These are phyloP conservation scores for Fremontodendron californicum DNA, from an alignment of 345 rosid genomes.

Conservation along the genomic window DNA sequence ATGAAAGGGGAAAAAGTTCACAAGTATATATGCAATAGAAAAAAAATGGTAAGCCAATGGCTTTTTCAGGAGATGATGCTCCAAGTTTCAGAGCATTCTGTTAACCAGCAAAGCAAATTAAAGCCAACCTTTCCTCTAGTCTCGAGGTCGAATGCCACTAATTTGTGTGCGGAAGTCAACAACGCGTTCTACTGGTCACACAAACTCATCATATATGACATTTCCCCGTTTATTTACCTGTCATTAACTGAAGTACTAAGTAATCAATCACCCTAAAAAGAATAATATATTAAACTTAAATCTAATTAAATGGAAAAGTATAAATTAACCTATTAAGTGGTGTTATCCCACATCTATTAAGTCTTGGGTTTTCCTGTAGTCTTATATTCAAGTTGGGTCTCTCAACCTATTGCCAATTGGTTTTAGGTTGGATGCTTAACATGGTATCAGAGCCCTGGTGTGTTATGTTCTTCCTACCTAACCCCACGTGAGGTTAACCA, in stretches of 20 bases:
- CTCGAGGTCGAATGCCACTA: constrained; percentile 86
- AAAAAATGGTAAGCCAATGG: background rate
- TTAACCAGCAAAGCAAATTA: constrained; percentile 5
- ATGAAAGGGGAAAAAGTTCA: background rate
- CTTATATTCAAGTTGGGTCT: too few relatives aligned
- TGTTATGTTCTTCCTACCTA: too few relatives aligned
- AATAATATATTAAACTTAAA: background rate
- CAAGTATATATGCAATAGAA: background rate
- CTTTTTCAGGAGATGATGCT: background rate
- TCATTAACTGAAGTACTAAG: constrained; percentile 25
- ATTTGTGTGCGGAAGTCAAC: constrained; percentile 83
- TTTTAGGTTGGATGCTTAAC: too few relatives aligned
- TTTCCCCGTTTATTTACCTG: constrained; percentile 96
- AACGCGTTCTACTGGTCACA: constrained; percentile 83
- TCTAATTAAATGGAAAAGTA: background rate
- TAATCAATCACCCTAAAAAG: constrained; percentile 12
- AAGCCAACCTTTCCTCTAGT: constrained; percentile 73
- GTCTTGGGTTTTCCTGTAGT: too few relatives aligned
- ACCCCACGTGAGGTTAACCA: too few relatives aligned
- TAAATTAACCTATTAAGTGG: too few relatives aligned
- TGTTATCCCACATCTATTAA: too few relatives aligned
- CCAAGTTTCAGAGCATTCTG: background rate
- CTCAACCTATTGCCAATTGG: too few relatives aligned
- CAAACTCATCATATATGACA: constrained; percentile 85
- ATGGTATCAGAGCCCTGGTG: too few relatives aligned